Conservation (phyloP, 2,329 filamentous ascomycete species). For the Fusarium lyarnte region DNA sequence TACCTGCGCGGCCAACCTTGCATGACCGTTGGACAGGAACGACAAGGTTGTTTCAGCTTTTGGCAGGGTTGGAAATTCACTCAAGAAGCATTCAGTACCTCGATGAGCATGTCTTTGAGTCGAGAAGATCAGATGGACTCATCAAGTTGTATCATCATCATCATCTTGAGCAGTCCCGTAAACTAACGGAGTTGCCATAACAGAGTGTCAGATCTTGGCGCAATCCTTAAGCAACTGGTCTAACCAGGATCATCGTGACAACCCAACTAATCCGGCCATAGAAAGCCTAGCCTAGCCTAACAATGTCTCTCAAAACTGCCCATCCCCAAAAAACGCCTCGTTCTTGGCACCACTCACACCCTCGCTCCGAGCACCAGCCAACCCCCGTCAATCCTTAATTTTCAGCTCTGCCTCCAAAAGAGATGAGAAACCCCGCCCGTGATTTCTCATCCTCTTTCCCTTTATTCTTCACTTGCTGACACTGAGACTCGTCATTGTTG, state of each 20-base stretch:
- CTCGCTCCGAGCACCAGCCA: not conserved
- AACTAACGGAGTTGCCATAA: not conserved
- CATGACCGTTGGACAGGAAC: not conserved
- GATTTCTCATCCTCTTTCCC: not conserved
- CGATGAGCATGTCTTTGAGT: too few species aligned
- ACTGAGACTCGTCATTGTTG: not conserved
- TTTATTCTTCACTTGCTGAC: not conserved
- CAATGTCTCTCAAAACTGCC: not conserved
- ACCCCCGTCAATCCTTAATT: not conserved
- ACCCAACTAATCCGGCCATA: not conserved
- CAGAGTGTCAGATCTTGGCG: not conserved
- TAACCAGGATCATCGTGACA: slow-evolving; percentile 1
- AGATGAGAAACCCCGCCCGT: slow-evolving; percentile 13
- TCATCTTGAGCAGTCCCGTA: not conserved
- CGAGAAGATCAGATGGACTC: too few species aligned
- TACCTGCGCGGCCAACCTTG: not conserved
- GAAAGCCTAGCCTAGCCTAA: not conserved
- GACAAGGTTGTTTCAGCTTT: slow-evolving; percentile 1
- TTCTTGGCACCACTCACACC: slow-evolving; percentile 20
- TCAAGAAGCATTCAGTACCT: not conserved
- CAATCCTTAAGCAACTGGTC: not conserved
- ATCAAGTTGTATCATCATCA: too few species aligned
- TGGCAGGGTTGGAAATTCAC: not conserved
- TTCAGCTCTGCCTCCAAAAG: slow-evolving; percentile 12
- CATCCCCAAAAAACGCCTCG: not conserved